Conservation (phyloP, 345 rosid genomes). For the Boechera retrofracta region DNA sequence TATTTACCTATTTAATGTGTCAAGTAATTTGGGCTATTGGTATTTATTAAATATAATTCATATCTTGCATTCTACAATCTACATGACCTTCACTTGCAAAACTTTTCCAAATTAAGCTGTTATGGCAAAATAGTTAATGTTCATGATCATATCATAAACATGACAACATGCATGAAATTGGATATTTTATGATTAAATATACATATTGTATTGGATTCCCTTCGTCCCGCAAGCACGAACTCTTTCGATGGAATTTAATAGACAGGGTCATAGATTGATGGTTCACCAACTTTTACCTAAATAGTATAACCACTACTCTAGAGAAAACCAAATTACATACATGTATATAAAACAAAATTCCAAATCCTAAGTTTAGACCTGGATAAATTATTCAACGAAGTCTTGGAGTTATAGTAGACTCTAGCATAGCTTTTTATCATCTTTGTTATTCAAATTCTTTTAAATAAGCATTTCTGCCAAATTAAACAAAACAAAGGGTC, state of each 20-base stretch:
- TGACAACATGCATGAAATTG: constrained; percentile 25
- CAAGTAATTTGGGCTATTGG: constrained; percentile 4
- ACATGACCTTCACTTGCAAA: constrained; percentile 30
- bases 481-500: too few relatives aligned
- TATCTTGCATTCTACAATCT: constrained; percentile 23
- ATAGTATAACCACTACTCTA: constrained; percentile 29
- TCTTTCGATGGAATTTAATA: constrained; percentile 27
- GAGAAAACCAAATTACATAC: background rate
- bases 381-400: background rate
- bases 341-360: constrained; percentile 8
- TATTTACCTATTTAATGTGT: constrained; percentile 10
- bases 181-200: background rate
- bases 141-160: constrained; percentile 35
- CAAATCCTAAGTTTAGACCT: constrained; percentile 4
- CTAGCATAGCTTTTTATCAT: background rate
- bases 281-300: constrained; percentile 39
- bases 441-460: too few relatives aligned
- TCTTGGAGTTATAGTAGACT: background rate
- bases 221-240: constrained; percentile 23
- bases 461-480: background rate
- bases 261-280: constrained; percentile 33
- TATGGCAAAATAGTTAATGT: constrained; percentile 3
- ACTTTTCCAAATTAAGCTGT: constrained; percentile 19
- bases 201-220: constrained; percentile 17
- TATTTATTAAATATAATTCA: background rate